Base-by-base conservation (phyloP, 2,329 filamentous ascomycete genomes). In the Ophiocordyceps camponoti-saundersi region DNA sequence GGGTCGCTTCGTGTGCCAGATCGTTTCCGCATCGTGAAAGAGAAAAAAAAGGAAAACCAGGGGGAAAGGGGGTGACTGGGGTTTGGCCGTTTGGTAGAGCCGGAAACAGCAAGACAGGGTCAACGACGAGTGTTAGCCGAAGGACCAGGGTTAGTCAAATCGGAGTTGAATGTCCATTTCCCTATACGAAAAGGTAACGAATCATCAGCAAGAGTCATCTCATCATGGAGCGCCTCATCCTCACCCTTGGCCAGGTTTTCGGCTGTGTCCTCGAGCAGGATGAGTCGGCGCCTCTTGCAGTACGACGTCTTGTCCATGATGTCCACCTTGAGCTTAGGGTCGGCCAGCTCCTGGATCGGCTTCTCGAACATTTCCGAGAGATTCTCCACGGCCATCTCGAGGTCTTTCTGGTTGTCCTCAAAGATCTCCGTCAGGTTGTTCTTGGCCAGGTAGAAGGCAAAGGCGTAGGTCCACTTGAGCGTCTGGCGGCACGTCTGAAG, bases 351-450 rank as follows among this genome's bases (percentile, higher is more conserved):
- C 40, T 79, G 69, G n/a, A 90, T 86, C 0, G 89, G 87, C 69
- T 94, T 95, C 72, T 98, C 92, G 54, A 98, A 98, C 87, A 98
- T 95, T 64, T 95, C 89, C n/a, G 87, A 95, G 53, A 98, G 68
- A 48, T 85, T 89, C 67, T 98, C 92, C 1, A 96, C 92, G 0
- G 92, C 90, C 79, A 98, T 84, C 64, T 98, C 92, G 22, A 98
- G 68, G 60, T 98, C 92, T 64, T 95, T 95, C 59, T 98, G 92
- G 62, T 98, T 98, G 62, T 96, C 89, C 63, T 98, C 92, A 50
- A 98, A 98, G 47, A 98, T 96, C 60, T 90, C 86, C 0, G 92
- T 96, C 48, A 92, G 69, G 59, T 98, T 96, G 71, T 95, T 96
- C 48, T 87, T 80, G 3, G 83, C 82, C n/a, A 98, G 78, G 60